Base-by-base conservation (phyloP, 139 green algal species). In the Diplosphaera chodatii region DNA sequence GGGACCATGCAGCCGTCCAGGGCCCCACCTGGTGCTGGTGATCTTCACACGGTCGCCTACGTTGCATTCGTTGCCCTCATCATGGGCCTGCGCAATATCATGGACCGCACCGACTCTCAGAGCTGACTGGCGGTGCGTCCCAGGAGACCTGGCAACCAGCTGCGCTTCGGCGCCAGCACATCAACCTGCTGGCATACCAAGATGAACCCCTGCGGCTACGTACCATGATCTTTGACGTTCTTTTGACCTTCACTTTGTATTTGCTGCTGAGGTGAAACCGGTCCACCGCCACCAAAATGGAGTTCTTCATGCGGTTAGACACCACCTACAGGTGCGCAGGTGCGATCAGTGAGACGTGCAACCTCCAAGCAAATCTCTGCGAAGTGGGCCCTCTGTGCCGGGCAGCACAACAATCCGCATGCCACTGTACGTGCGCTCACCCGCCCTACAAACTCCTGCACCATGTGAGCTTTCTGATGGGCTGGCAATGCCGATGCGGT, bases 281-380 rank as follows among this genome's bases (percentile, higher is more conserved):
- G 25, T 81, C 67, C 15, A 89, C 69, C 1, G 82, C 83, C 30
- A 89, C 82, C 28, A 88, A 65, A 2, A 89, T 71, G 20, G 82
- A 86, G 67, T 89, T 89, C 18, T 82, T 40, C 82, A 87, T 87
- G 8, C 69, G 67, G 63, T 86, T 85, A 13, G 84, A 89, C 0
- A 89, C 72, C 40, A 89, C 84, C 84, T 89, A 18, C 48, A 59
- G 3, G 48, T 5, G 13, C 48, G 16, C 3, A 4, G 4, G 16
- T 3, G 18, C 16, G 4, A 5, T 4, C 13, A 23, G 4, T 59
- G 48, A 10, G 16, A 5, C 48, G 25, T 27, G 22, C 25, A 59
- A 25, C 18, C 13, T 59, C 16, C 48, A n/a, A n/a, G n/a, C n/a
- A n/a, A n/a, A n/a, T n/a, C n/a, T n/a, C n/a, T n/a, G n/a, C n/a